Evolutionary conservation across 2,329 filamentous ascomycete genomes (phyloP).

Genomic region (Talaromyces funiculosus): DNA sequence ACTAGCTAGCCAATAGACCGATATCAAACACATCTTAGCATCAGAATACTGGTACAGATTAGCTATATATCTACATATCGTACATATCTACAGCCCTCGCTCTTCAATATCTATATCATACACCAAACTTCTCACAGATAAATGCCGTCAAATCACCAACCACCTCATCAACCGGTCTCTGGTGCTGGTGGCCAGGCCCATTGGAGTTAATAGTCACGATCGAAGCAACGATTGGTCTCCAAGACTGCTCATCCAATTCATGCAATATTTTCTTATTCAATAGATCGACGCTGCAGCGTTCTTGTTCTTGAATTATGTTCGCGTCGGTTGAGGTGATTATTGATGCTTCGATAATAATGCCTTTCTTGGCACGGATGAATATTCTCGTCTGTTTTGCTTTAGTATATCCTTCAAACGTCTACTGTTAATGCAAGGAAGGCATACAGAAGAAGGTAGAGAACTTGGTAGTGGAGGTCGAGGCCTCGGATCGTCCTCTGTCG

Average conservation of each 20-base stretch:
- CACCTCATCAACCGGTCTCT: slow-evolving; percentile 1
- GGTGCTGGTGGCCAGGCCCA: background rate
- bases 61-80: background rate
- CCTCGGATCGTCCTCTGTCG: slow-evolving; percentile 55
- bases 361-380: slow-evolving; percentile 38
- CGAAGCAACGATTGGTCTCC: slow-evolving; percentile 15
- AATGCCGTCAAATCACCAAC: slow-evolving; percentile 10
- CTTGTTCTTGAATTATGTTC: slow-evolving; percentile 24
- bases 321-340: slow-evolving; percentile 34
- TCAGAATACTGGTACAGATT: background rate
- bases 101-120: background rate
- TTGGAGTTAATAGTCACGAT: slow-evolving; percentile 1
- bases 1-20: background rate
- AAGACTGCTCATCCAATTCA: slow-evolving; percentile 37
- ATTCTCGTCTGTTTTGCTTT: slow-evolving; percentile 31
- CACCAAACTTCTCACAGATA: slow-evolving; percentile 12
- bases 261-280: slow-evolving; percentile 44
- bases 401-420: background rate
- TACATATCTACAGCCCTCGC: background rate
- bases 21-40: background rate
- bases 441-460: slow-evolving; percentile 44
- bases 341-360: slow-evolving; percentile 35
- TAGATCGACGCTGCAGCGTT: slow-evolving; percentile 25
- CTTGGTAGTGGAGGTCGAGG: slow-evolving; percentile 48
- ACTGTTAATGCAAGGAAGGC: slow-evolving; percentile 15